phyloP scores from a whole-genome alignment of 2,329 filamentous ascomycete species.

The Botryotinia convoluta region DNA sequence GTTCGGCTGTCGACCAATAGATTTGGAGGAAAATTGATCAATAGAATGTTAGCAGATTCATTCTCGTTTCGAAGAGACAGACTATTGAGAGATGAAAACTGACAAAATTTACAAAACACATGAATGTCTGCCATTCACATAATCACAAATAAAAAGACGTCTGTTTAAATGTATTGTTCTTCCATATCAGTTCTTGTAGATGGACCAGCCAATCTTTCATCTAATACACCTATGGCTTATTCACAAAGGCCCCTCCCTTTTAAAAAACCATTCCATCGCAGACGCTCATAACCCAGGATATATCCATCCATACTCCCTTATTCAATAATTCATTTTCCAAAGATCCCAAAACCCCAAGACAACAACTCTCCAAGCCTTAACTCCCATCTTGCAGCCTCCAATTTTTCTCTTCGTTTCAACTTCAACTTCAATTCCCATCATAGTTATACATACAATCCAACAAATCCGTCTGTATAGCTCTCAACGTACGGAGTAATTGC shows the following conservation, averaged over 20 bases:
- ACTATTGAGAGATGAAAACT: background rate
- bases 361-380: background rate
- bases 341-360: background rate
- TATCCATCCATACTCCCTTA: background rate
- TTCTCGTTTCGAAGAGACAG: background rate
- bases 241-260: background rate
- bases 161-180: background rate
- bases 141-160: background rate
- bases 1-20: too few relatives aligned
- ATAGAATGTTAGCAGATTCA: too few relatives aligned
- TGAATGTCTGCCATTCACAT: background rate
- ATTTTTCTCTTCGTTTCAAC: too few relatives aligned
- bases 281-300: rapidly evolving
- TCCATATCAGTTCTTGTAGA: background rate
- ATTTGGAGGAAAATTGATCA: too few relatives aligned
- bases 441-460: background rate
- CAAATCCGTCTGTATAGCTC: background rate
- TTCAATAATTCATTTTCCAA: background rate
- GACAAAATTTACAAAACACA: background rate
- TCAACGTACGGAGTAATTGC: background rate
- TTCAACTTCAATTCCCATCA: background rate
- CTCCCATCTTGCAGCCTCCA: background rate
- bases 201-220: background rate
- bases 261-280: background rate
- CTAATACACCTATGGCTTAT: background rate